Evolutionary conservation across 805 yeast genomes (phyloP), one percentile per base, ranked within the genome.

Genomic region (Kodamaea neixiangensis): DNA sequence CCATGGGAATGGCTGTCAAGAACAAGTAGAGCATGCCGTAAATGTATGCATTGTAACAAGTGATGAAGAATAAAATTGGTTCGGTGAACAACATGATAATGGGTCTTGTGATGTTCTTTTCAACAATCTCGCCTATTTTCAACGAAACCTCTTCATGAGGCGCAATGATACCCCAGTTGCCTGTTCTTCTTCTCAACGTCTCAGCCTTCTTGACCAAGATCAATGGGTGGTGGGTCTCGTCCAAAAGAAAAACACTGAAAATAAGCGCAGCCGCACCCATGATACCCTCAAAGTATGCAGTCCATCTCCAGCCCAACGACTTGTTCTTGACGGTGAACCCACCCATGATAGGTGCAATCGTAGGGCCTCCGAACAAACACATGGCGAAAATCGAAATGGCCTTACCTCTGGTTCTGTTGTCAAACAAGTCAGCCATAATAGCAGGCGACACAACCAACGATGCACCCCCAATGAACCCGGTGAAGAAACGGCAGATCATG

Each of bases 241-340:
- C 65, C 3, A 72, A 51, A 3, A 67, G 15, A 35, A 70, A 61
- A 0, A 73, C 54, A 19, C 65, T 61, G 11, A 69, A 46, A 3
- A 66, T 45, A 33, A 79, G 58, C 10, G 81, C 57, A 5, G 55
- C 46, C 11, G 60, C 52, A 6, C 70, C 73, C 42, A 73, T 53
- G 1, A 75, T 68, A 2, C 81, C 85, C 10, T 73, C 63, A 48
- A 80, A 70, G 65, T 88, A 89, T 55, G 76, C 78, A 10, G 88
- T 79, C 96, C 96, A 89, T 63, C 96, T 76, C 96, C 96, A 89
- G 14, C 90, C 89, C 40, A 90, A 71, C 49, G 77, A 72, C 9
- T 70, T 60, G 50, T 82, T 78, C 44, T 69, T 65, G n/a, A 75
- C 78, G 41, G 86, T 82, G 65, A 85, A 88, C 0, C 85, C 85